A percentile compares a stretch with the other conserved stretches of the same genome.
phyloP scores from a whole-genome alignment of 2,329 filamentous ascomycete genomes.

The Epichloe bromicola region DNA sequence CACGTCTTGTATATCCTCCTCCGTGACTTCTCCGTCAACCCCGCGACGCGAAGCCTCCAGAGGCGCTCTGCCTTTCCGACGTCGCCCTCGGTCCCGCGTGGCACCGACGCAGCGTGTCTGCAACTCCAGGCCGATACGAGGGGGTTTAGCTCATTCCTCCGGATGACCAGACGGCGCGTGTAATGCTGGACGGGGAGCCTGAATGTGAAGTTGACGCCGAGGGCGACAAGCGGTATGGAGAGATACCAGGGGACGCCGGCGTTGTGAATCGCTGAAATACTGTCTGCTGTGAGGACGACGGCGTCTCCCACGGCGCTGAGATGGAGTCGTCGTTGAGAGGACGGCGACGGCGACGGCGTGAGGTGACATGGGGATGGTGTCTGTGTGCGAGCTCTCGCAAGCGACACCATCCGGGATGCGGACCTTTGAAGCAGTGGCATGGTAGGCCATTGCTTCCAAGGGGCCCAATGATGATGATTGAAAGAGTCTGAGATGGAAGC shows the following conservation, averaged over 20 bases:
- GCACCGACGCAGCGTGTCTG: slow-evolving; percentile 11
- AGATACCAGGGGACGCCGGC: slow-evolving; percentile 40
- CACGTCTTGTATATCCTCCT: slow-evolving; percentile 24
- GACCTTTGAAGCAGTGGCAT: slow-evolving; percentile 5
- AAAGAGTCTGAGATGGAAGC: too few species aligned
- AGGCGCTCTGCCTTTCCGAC: slow-evolving; percentile 9
- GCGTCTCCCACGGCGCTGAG: slow-evolving; percentile 19
- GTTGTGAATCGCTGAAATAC: slow-evolving; percentile 31
- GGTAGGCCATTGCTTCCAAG: slow-evolving; percentile 7
- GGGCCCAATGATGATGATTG: slow-evolving; percentile 14
- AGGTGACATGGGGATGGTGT: neutral
- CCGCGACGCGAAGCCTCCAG: slow-evolving; percentile 12
- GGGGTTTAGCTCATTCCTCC: slow-evolving; percentile 15
- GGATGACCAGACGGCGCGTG: slow-evolving; percentile 18
- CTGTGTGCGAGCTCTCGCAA: neutral
- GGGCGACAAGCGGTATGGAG: slow-evolving; percentile 37
- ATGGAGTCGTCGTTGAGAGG: slow-evolving; percentile 18
- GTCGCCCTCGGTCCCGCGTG: neutral
- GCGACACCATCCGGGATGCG: neutral
- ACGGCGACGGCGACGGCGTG: neutral
- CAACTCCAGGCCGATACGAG: slow-evolving; percentile 20
- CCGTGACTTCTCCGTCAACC: slow-evolving; percentile 16
- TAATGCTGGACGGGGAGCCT: slow-evolving; percentile 35
- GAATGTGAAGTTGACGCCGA: slow-evolving; percentile 30
- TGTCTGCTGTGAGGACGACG: slow-evolving; percentile 27